Conservation (phyloP, 176 grass and related monocot species). For the Oryza glumipatula region DNA sequence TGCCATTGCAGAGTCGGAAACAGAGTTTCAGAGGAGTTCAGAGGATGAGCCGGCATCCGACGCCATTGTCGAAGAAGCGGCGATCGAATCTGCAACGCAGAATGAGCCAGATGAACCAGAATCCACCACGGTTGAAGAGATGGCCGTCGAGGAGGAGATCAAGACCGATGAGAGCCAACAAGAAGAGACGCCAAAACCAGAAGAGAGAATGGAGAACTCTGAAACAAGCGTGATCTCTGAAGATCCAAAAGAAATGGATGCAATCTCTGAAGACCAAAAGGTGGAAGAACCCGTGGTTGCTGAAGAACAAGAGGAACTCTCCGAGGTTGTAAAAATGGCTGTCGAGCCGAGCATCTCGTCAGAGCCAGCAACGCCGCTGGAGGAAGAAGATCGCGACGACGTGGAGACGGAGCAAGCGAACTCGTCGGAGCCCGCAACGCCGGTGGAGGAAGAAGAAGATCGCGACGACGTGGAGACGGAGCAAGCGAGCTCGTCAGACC, state of each 20-base stretch:
- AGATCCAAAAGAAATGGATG: constrained; percentile 1
- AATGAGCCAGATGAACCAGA: constrained; percentile 15
- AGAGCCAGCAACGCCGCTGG: constrained; percentile 17
- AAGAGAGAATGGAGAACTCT: neutral
- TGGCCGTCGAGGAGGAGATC: constrained; percentile 8
- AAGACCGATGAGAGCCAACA: constrained; percentile 18
- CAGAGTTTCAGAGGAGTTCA: neutral
- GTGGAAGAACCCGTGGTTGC: neutral
- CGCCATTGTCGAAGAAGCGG: constrained; percentile 11
- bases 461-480: neutral
- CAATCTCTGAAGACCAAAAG: constrained; percentile 26
- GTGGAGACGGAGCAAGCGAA: neutral
- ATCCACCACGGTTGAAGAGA: constrained; percentile 25
- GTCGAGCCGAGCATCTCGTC: constrained; percentile 2
- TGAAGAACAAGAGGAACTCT: constrained; percentile 10
- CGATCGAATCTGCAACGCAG: neutral
- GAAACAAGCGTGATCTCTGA: constrained; percentile 9
- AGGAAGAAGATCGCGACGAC: constrained; percentile 8
- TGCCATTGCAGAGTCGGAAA: neutral
- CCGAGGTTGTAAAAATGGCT: neutral
- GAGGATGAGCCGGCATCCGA: neutral
- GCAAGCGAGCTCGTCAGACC: constrained; percentile 30
- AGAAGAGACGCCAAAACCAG: neutral
- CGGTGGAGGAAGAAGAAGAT: constrained; percentile 26
- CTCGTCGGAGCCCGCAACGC: constrained; percentile 34